phyloP scores from a whole-genome alignment of 176 grass and related monocot genomes.

The Aegilops umbellulata region DNA sequence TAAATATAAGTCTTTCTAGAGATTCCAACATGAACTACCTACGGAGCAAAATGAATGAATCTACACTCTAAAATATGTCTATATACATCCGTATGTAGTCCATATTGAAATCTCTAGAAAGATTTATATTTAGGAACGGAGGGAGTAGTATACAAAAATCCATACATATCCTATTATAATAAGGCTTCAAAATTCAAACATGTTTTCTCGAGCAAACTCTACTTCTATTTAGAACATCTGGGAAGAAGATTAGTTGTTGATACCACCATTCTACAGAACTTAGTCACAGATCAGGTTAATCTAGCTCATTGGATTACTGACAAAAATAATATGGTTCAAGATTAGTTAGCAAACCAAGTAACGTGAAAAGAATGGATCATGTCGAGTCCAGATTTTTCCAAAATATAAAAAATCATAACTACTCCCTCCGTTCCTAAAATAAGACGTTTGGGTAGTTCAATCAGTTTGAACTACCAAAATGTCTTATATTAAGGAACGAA shows the following conservation, averaged over 20 bases:
- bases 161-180: background rate
- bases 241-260: background rate
- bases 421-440: no score
- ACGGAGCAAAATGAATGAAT: no score
- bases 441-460: no score
- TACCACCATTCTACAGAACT: background rate
- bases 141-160: background rate
- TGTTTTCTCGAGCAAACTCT: background rate
- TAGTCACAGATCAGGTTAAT: background rate
- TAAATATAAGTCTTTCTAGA: no score
- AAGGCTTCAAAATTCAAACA: background rate
- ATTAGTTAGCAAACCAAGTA: conserved; percentile 16
- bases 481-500: no score
- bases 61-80: no score
- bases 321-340: conserved; percentile 12
- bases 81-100: no score
- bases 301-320: conserved; percentile 11
- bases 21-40: no score
- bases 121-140: no score
- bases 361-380: background rate
- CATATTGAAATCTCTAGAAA: no score
- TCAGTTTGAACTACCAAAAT: no score
- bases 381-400: background rate
- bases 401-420: background rate
- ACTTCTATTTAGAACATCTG: background rate